Percentiles rank a stretch among this genome's conserved stretches.
Conservation (phyloP, 441 rosid genomes). For the Syzygium syzygioides region DNA sequence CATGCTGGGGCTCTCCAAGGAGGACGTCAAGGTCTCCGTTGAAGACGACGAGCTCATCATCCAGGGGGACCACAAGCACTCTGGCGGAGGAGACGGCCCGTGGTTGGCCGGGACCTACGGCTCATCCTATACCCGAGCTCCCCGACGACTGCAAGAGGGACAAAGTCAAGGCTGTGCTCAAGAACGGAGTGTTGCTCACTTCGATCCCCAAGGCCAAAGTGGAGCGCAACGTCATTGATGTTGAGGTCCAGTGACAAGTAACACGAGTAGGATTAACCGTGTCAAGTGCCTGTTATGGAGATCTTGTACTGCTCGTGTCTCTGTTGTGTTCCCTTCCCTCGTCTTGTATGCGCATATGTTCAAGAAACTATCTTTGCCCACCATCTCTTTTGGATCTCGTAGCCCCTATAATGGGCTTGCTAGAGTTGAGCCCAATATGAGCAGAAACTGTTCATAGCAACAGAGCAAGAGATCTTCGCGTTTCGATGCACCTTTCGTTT, state of each 20-base stretch:
- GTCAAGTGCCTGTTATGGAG: background rate
- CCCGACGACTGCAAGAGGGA: conserved; percentile 61
- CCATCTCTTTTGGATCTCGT: background rate
- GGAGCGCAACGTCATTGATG: conserved; percentile 60
- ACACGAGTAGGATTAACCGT: background rate
- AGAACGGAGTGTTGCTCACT: conserved; percentile 65
- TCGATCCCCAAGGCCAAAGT: conserved; percentile 58
- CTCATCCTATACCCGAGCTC: conserved; percentile 53
- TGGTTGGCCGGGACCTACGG: conserved; percentile 43
- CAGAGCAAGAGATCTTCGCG: background rate
- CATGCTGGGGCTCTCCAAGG: conserved; percentile 78
- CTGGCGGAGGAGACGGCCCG: conserved; percentile 29
- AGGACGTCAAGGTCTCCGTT: conserved; percentile 55
- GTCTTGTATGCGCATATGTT: background rate
- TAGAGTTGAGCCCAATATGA: background rate
- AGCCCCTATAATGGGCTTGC: background rate
- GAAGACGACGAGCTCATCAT: conserved; percentile 62
- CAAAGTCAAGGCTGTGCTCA: conserved; percentile 60
- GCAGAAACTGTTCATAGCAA: background rate
- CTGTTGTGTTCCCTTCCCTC: background rate
- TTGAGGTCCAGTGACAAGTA: conserved; percentile 32
- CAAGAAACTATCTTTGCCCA: background rate
- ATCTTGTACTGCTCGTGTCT: background rate
- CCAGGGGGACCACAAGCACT: conserved; percentile 47
- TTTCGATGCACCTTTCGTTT: background rate